Percentiles rank a stretch among this genome's conserved stretches.
Evolutionary conservation across 1,139 yeast species (phyloP).

Genomic region (Hansenula sp.): DNA sequence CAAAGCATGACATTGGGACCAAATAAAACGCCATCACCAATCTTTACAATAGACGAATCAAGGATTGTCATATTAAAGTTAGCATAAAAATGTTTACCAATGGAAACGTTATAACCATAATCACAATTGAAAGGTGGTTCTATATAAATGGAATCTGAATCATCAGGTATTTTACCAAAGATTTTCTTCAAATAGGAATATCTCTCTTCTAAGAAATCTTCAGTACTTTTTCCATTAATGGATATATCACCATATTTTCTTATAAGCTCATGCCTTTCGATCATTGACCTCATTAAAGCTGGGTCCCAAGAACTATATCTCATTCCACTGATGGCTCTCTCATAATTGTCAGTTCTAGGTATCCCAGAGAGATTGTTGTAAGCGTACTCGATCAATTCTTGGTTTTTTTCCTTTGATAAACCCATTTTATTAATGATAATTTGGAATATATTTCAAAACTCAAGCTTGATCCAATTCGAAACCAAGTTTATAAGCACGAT

Average conservation of each 20-base stretch:
- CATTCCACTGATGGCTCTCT: constrained; percentile 38
- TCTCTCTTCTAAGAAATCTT: constrained; percentile 34
- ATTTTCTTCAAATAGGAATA: constrained; percentile 32
- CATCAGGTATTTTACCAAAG: constrained; percentile 41
- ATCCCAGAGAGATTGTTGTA: constrained; percentile 23
- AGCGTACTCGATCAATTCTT: constrained; percentile 18
- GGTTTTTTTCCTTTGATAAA: too few relatives aligned
- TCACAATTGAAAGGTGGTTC: constrained; percentile 57
- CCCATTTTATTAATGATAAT: too few relatives aligned
- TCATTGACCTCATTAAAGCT: constrained; percentile 26
- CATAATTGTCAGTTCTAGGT: constrained; percentile 41
- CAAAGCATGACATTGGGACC: constrained; percentile 63
- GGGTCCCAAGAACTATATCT: constrained; percentile 32
- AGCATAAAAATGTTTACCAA: constrained; percentile 50
- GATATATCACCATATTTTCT: constrained; percentile 38
- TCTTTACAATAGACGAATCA: constrained; percentile 57
- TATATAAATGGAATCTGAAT: constrained; percentile 34
- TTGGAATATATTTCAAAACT: too few relatives aligned
- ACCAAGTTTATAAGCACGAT: too few relatives aligned
- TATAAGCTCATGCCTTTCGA: constrained; percentile 31
- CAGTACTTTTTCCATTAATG: constrained; percentile 34
- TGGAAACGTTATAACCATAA: constrained; percentile 49
- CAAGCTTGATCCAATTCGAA: too few relatives aligned
- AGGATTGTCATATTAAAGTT: constrained; percentile 55
- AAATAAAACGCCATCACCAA: constrained; percentile 56